Base-by-base conservation (phyloP, 2,329 filamentous ascomycete species). In the Colletotrichum sp. region DNA sequence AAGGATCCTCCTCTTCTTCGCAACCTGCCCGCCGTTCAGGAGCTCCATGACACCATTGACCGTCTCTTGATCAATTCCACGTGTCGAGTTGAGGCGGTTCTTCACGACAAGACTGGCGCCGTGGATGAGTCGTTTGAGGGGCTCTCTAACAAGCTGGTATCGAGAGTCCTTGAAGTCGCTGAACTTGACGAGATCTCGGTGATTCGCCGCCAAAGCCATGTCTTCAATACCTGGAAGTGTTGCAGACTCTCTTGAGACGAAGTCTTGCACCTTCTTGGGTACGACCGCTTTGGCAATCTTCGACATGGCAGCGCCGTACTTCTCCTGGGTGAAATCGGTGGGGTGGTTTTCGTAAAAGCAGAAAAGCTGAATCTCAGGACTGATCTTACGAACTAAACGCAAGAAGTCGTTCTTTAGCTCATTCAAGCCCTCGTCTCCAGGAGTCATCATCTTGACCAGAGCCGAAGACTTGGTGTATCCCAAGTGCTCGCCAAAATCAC, bases 171-270 rank as follows among this genome's bases (percentile, higher is more conserved):
- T 87, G 12, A 83, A 82, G 49, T 85, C 84, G 13, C 86, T 82
- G 21, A 87, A 87, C 69, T 86, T 87, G 76, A 87, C 85, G 6
- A 87, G 80, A 64, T 86, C 82, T 30, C 86, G 81, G 69, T 87
- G 86, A 26, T 83, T 85, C 32, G 80, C 80, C 2, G 83, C 84
- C 8, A 87, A 71, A 0, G 84, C 86, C 60, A 83, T 78, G 6
- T 81, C 78, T 7, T 84, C 82, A 57, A 84, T 81, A 7, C 85
- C 85, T 0, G 81, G 82, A 7, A 87, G 78, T 1, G 81, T 85
- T 10, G 86, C 85, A 0, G 86, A 87, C n/a, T 87, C 84, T 60
- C 81, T 79, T 1, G 81, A 85, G 2, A 87, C 86, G 44, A 87
- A 85, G 18, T 86, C 83, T 5, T 83, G 83, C 36, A 81, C 79